Percentiles rank a stretch among this genome's conserved stretches.
Evolutionary conservation across 202 grass and related monocot genomes (phyloP).

Genomic region (Brachypodium distachyon): DNA sequence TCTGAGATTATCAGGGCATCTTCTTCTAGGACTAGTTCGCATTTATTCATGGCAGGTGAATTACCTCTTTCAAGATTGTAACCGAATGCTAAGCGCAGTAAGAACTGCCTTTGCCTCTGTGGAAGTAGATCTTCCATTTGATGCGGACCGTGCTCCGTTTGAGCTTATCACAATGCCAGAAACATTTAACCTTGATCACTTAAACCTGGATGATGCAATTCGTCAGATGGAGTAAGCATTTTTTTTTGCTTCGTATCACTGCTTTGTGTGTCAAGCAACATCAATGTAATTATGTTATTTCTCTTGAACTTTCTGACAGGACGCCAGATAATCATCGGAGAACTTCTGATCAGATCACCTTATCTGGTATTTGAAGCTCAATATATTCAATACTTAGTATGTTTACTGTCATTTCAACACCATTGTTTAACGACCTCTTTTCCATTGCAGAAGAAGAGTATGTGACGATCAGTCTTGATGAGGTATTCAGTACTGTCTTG

Average conservation of each 20-base stretch:
- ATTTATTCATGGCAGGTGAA: slow-evolving; percentile 97
- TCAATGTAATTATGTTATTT: slow-evolving; percentile 17
- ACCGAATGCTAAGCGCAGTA: slow-evolving; percentile 61
- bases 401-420: not conserved
- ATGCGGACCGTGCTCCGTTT: slow-evolving; percentile 45
- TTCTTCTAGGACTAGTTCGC: slow-evolving; percentile 83
- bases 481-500: slow-evolving; percentile 39
- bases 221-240: slow-evolving; percentile 50
- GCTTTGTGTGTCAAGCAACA: not conserved
- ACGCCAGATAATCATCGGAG: slow-evolving; percentile 52
- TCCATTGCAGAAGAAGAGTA: slow-evolving; percentile 52
- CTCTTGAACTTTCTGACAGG: slow-evolving; percentile 34
- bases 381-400: slow-evolving; percentile 2
- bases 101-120: slow-evolving; percentile 45
- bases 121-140: slow-evolving; percentile 52
- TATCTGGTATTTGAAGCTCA: slow-evolving; percentile 41
- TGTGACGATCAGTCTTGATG: slow-evolving; percentile 52
- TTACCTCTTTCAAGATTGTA: slow-evolving; percentile 72
- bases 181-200: slow-evolving; percentile 58
- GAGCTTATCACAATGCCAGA: slow-evolving; percentile 68
- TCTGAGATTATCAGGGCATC: slow-evolving; percentile 83
- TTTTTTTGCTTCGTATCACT: not conserved
- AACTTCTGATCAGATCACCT: slow-evolving; percentile 69
- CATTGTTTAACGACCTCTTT: not conserved
- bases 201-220: slow-evolving; percentile 62